Evolutionary conservation across 2,329 filamentous ascomycete species (phyloP).

Genomic region (Xylaria sp.): DNA sequence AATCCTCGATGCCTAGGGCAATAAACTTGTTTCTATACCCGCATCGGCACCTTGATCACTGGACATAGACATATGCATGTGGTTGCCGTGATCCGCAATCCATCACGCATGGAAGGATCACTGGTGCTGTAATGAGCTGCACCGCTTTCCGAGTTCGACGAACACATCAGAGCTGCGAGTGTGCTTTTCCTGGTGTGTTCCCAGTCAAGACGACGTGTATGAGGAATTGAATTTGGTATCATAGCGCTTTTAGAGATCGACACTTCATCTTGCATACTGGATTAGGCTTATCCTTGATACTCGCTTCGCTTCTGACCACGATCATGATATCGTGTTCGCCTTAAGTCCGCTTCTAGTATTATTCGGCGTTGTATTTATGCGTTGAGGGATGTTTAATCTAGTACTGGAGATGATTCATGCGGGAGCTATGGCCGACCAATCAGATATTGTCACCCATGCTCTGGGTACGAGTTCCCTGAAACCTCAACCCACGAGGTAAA

Average conservation of each 20-base stretch:
- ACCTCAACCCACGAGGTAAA: constrained; percentile 27
- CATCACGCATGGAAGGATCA: background rate
- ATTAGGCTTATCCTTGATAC: background rate
- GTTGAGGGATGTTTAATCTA: background rate
- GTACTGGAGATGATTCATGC: constrained; percentile 13
- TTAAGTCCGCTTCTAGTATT: background rate
- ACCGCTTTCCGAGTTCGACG: background rate
- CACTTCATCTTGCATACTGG: background rate
- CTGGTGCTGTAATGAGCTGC: background rate
- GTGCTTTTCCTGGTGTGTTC: background rate
- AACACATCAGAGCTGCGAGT: background rate
- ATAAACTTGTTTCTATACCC: background rate
- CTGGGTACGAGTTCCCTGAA: constrained; percentile 10
- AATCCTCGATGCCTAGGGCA: background rate
- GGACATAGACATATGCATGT: background rate
- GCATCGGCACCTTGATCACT: background rate
- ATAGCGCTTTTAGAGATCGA: background rate
- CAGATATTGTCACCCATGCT: background rate
- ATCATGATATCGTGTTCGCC: constrained; percentile 8
- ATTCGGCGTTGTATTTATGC: constrained; percentile 9
- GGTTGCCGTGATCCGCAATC: background rate
- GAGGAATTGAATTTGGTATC: background rate
- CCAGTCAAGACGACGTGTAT: background rate
- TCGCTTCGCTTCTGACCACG: background rate
- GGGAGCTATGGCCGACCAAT: constrained; percentile 3